Evolutionary conservation across 2,329 filamentous ascomycete genomes (phyloP).

Genomic region (Ophiostoma sp.): DNA sequence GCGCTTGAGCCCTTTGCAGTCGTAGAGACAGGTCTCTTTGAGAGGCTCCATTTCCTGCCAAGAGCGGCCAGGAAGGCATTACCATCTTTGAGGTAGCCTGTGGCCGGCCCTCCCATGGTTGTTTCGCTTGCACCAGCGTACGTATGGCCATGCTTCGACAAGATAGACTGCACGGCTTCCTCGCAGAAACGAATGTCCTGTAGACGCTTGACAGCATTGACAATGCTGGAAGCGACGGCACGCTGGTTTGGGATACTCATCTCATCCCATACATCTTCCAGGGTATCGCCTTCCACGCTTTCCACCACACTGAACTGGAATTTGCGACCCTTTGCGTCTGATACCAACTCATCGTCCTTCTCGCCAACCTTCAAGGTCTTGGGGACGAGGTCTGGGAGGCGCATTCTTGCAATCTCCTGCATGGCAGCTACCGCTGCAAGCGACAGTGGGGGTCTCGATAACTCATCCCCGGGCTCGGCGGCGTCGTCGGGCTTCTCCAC

Average conservation of each 20-base stretch:
- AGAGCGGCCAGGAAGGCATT: not conserved
- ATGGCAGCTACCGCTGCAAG: not conserved
- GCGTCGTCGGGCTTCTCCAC: not conserved
- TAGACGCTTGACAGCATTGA: not conserved
- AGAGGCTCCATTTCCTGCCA: not conserved
- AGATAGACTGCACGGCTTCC: not conserved
- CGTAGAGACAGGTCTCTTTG: not conserved
- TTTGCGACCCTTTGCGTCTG: not conserved
- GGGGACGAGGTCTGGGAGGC: not conserved
- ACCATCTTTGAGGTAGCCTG: not conserved
- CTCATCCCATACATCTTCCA: slow-evolving; percentile 3
- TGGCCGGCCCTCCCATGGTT: not conserved
- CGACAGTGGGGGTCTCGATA: not conserved
- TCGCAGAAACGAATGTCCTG: not conserved
- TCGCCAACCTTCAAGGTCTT: not conserved
- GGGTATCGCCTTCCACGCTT: not conserved
- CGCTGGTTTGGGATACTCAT: not conserved
- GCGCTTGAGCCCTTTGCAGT: not conserved
- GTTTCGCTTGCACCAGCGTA: not conserved
- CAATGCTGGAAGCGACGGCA: not conserved
- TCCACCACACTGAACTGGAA: not conserved
- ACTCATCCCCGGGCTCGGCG: too few relatives aligned
- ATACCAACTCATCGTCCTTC: not conserved
- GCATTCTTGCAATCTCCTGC: not conserved
- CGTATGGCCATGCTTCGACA: not conserved